Percentiles rank a stretch among this genome's conserved stretches.
Evolutionary conservation across 2,329 filamentous ascomycete genomes (phyloP).

Genomic region (Pyricularia grisea): DNA sequence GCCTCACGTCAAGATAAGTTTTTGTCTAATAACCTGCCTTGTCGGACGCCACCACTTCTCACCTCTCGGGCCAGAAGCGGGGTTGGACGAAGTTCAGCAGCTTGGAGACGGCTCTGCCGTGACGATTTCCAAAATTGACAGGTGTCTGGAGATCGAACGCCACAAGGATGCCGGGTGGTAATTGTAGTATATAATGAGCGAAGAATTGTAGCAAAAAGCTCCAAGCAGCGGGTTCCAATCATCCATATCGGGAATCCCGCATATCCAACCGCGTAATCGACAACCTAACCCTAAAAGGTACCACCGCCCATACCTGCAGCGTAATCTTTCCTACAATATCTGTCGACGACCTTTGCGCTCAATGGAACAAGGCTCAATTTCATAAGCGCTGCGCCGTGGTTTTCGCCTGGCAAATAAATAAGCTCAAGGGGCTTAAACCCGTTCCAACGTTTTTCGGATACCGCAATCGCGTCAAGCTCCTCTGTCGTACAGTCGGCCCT

Average conservation of each 20-base stretch:
- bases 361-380: neutral
- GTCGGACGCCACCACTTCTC: neutral
- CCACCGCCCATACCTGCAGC: too few relatives aligned
- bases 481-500: neutral
- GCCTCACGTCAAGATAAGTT: neutral
- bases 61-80: neutral
- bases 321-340: neutral
- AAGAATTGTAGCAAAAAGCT: too few relatives aligned
- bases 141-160: too few relatives aligned
- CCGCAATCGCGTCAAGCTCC: neutral
- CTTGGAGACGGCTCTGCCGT: neutral
- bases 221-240: too few relatives aligned
- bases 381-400: neutral
- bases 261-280: too few relatives aligned
- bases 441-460: conserved; percentile 1
- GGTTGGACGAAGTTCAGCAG: neutral
- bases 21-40: neutral
- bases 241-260: too few relatives aligned
- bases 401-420: conserved; percentile 1
- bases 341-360: neutral
- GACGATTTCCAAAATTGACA: neutral
- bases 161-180: too few relatives aligned
- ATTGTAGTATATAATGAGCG: too few relatives aligned
- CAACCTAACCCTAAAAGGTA: too few relatives aligned
- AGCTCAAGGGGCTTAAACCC: conserved; percentile 1